phyloP scores from a whole-genome alignment of 2,329 filamentous ascomycete species.

The Colletotrichum cuscutae region DNA sequence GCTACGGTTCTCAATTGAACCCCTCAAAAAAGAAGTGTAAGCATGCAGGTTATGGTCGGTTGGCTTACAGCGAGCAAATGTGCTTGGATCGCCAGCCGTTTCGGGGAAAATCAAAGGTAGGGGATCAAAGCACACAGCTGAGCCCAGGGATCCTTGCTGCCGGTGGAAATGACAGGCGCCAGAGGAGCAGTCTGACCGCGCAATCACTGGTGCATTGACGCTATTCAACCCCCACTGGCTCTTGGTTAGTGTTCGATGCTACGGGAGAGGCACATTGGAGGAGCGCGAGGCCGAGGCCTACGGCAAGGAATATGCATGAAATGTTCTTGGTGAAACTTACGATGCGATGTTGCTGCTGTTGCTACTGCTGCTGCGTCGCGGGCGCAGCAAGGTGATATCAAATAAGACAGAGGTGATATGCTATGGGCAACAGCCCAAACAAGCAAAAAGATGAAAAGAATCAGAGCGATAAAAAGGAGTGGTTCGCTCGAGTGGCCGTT shows the following conservation, averaged over 20 bases:
- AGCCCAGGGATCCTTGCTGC: constrained; percentile 31
- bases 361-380: constrained; percentile 11
- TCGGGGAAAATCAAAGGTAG: constrained; percentile 26
- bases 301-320: constrained; percentile 35
- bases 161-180: constrained; percentile 30
- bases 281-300: constrained; percentile 1
- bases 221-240: constrained; percentile 26
- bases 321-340: constrained; percentile 25
- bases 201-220: constrained; percentile 35
- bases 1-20: constrained; percentile 28
- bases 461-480: background rate
- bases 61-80: constrained; percentile 22
- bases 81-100: constrained; percentile 32
- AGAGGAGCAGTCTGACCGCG: constrained; percentile 27
- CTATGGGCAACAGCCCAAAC: background rate
- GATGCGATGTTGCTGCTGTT: background rate
- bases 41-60: constrained; percentile 23
- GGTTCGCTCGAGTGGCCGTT: constrained; percentile 14
- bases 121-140: constrained; percentile 35
- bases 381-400: constrained; percentile 7
- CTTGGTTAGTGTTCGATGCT: constrained; percentile 23
- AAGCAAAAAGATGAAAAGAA: background rate
- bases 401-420: constrained; percentile 10
- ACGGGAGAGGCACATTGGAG: constrained; percentile 21
- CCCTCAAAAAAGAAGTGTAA: constrained; percentile 16